Evolutionary conservation across 208 protist species (phyloP), one percentile per base, ranked within the genome.

Genomic region (Trypanosoma conorhini): DNA sequence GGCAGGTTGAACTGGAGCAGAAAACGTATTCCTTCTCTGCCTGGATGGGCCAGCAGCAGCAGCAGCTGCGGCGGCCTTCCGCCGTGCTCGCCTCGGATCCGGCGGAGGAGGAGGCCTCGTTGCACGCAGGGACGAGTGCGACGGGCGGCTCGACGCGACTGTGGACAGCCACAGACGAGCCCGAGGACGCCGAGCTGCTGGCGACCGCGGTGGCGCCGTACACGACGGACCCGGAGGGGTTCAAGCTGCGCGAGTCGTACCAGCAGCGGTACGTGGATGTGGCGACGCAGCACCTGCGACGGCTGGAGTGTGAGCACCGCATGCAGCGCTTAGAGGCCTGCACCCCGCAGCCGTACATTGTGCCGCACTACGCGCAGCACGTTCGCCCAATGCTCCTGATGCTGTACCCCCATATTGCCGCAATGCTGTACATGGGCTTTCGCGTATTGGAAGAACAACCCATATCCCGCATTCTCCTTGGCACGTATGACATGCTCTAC

Each of bases 311-410:
- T 17, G 76, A 83, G 54, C 90, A 96, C 67, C 81, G 79, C 13
- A 56, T 73, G 70, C 76, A 83, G 30, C 63, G 72, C 1, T 64
- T 79, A n/a, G 74, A 80, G 5, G 59, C n/a, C 5, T 81, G 82
- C 50, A 71, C 62, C 38, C 74, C 76, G 52, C 85, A 92, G 70
- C 88, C 91, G 10, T 96, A 96, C 73, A 62, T 84, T 40, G 67
- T 87, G 67, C 88, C 91, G 33, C 81, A 90, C 77, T 94, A 96
- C 74, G 91, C 91, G 0, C 82, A 93, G 62, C 91, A 96, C 55
- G 83, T 92, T 44, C 88, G 84, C 22, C 85, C 87, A 58, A 88
- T 96, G 65, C 67, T 96, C 1, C 62, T 93, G 24, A 76, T 79
- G 63, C 59, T 82, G 9, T 93, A 91, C 61, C 87, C 88, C 22